Evolutionary conservation across 2,329 filamentous ascomycete species (phyloP), one percentile per base, ranked within the genome.

Genomic region (Metarhizium album): DNA sequence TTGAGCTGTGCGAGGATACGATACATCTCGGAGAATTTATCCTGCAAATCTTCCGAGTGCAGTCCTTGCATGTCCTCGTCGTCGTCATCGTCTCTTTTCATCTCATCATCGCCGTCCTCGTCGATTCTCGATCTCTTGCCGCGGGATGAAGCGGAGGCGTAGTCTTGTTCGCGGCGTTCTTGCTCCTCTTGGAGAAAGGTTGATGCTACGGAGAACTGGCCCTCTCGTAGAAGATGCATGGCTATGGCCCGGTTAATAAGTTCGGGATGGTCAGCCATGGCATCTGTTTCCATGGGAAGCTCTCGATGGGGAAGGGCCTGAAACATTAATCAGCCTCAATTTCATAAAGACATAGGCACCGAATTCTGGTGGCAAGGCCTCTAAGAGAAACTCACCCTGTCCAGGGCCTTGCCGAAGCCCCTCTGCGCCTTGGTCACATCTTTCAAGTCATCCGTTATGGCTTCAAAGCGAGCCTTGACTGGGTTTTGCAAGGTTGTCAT

Each of bases 161-260:
- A 48, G 46, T 60, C 48, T 35, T 52, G 49, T 40, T 54, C 53
- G 20, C 53, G 62, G n/a, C 69, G 64, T 42, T 72, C 66, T 52
- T 72, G 68, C 16, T 73, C 80, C 72, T 97, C 93, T 14, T 78
- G 72, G 46, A 95, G 80, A 59, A 98, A 96, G 1, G 84, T 89
- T 16, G 84, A 82, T 13, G 91, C 91, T 2, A 95, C 90, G 22
- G 76, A 78, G 67, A 98, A 98, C 63, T 95, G 87, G 46, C 93
- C 93, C 70, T 97, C 91, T 40, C 93, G 87, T 38, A 98, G 78
- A 22, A 98, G 78, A 64, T 98, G 93, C 90, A 97, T 96, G 9
- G 87, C 87, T 59, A 98, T 94, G 6, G 93, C 91, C 51, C 90
- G 82, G 69, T 96, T 94, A 63, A 97, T 88, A 13, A 96, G 75